Evolutionary conservation across 305 asterid species (phyloP).

Genomic region (Fraxinus paxiana): DNA sequence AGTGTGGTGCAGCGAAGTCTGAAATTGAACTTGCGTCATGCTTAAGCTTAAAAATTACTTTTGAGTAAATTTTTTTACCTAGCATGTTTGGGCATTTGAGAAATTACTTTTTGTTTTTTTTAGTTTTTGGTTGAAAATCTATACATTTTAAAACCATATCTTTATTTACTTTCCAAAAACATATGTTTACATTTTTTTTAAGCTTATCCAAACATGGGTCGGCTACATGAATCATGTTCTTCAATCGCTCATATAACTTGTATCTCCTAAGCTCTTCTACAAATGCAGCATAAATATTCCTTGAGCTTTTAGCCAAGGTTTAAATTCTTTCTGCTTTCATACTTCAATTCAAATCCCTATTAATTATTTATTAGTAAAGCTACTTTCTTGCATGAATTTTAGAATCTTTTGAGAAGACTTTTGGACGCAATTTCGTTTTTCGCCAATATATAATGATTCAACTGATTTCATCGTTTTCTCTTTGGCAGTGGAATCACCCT

Average conservation of each 20-base stretch:
- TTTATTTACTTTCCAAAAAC: neutral
- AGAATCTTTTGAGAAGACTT: neutral
- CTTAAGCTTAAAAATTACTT: neutral
- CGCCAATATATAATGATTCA: neutral
- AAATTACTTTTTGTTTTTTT: neutral
- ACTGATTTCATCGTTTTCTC: constrained; percentile 14
- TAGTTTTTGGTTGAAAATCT: neutral
- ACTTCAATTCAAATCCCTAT: neutral
- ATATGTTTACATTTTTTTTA: neutral
- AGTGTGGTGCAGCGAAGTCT: neutral
- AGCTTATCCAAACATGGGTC: neutral
- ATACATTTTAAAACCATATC: neutral
- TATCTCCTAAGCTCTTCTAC: neutral
- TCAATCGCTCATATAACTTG: neutral
- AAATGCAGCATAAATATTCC: neutral
- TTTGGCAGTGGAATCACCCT: constrained; percentile 88
- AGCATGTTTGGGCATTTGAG: neutral
- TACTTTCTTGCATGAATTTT: neutral
- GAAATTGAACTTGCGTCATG: neutral
- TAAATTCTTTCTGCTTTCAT: neutral
- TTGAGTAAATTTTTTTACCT: neutral
- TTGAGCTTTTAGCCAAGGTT: neutral
- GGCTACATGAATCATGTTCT: neutral
- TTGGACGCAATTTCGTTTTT: neutral
- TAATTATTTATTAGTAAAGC: neutral